Evolutionary conservation across 148 eudicot species (phyloP), one percentile per base, ranked within the genome.

Genomic region (Talinum fruticosum): DNA sequence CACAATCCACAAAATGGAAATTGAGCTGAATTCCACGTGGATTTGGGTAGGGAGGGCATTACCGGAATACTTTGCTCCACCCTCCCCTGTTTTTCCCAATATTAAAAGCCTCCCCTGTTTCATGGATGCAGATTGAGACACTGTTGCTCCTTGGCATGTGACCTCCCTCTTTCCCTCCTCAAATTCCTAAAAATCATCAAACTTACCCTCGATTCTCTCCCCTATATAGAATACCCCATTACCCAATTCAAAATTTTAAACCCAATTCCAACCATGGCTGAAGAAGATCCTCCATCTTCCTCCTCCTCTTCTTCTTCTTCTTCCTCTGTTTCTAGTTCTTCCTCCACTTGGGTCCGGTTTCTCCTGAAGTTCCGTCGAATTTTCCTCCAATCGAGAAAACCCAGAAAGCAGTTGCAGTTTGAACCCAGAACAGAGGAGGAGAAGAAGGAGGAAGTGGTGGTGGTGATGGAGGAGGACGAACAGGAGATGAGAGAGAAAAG

Each of bases 291-390:
- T 69, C 32, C 77, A 35, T n/a, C 51, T 14, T 75, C 67, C 23
- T 64, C 78, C n/a, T 38, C 72, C 36, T 72, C 76, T 1, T 73
- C 54, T 6, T 74, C 84, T 18, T 49, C 76, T 4, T 69, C 71
- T 30, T 45, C 66, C 19, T 49, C 26, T 1, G 66, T n/a, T 51
- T 19, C 21, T 51, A 18, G n/a, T 16, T 51, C 18, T 26, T 71
- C 51, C 49, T 66, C 78, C 10, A 14, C 61, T 15, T 83, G 86
- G 71, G 81, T 79, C 10, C 79, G 74, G 13, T 81, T 85, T 81
- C 84, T 89, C 36, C 32, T 81, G 13, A 78, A 76, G 71, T 83
- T 93, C 77, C 86, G 86, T 54, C 86, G 89, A 36, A 77, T 78
- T 74, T 78, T 93, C 76, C 75, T 88, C 41, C 81, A 73, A 23